These are phyloP conservation scores for Colletotrichum sp. DNA, from an alignment of 2,329 filamentous ascomycete species.

Conservation along the genomic window DNA sequence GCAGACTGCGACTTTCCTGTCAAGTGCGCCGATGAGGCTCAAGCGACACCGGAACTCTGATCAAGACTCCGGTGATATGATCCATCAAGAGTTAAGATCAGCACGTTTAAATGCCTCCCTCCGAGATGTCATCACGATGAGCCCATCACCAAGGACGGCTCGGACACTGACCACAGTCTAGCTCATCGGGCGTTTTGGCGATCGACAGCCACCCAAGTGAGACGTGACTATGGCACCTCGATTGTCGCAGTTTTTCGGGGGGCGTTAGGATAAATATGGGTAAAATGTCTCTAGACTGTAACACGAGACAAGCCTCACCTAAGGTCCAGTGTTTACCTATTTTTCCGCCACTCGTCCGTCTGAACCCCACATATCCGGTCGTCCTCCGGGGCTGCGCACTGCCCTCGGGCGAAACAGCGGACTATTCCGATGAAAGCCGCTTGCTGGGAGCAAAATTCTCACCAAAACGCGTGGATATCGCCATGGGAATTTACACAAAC, in stretches of 20 bases:
- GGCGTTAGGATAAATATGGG: background rate
- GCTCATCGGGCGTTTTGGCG: background rate
- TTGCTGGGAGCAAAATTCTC: background rate
- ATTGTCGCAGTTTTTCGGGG: background rate
- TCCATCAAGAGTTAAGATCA: background rate
- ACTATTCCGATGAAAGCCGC: background rate
- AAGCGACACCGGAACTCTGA: background rate
- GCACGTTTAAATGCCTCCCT: background rate
- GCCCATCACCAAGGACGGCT: background rate
- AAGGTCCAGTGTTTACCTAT: background rate
- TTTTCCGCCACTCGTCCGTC: background rate
- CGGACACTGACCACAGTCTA: background rate
- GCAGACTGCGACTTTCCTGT: background rate
- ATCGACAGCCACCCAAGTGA: background rate
- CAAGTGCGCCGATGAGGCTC: background rate
- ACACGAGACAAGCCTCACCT: background rate
- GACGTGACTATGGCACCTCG: background rate
- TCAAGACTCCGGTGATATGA: background rate
- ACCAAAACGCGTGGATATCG: background rate
- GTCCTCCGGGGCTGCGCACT: background rate
- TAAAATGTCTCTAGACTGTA: background rate
- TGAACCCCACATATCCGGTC: background rate
- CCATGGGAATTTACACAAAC: background rate
- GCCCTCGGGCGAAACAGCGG: background rate
- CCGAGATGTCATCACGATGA: background rate